Percentiles rank a stretch among this genome's conserved stretches.
phyloP scores from a whole-genome alignment of 164 flowering plant genomes.

The Hamamelis virginiana region DNA sequence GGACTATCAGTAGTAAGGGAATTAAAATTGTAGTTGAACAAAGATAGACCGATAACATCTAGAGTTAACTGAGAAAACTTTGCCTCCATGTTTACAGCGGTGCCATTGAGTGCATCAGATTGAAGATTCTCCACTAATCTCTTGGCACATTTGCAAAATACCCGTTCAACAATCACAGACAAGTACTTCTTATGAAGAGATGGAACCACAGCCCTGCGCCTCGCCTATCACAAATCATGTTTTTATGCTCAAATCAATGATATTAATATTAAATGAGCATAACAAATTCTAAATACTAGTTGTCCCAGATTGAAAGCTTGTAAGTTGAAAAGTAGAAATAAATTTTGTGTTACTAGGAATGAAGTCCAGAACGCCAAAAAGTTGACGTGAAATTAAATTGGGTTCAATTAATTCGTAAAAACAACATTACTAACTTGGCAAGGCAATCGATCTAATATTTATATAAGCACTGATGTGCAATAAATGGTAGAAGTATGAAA shows the following conservation, averaged over 20 bases:
- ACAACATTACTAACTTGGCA: too few species aligned
- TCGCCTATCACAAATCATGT: conserved; percentile 48
- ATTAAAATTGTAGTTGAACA: conserved; percentile 93
- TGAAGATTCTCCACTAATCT: conserved; percentile 76
- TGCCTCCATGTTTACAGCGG: conserved; percentile 87
- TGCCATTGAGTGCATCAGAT: conserved; percentile 51
- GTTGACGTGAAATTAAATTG: too few species aligned
- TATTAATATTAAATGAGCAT: background rate
- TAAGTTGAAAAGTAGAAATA: too few species aligned
- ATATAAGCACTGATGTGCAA: too few species aligned
- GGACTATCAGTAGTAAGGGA: conserved; percentile 77
- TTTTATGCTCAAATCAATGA: background rate
- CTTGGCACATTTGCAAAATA: conserved; percentile 82
- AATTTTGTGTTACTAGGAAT: too few species aligned
- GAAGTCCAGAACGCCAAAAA: too few species aligned
- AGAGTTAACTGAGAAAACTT: conserved; percentile 84
- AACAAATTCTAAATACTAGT: background rate
- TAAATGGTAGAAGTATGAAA: too few species aligned
- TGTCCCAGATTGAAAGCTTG: too few species aligned
- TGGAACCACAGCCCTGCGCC: conserved; percentile 95
- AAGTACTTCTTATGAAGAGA: conserved; percentile 92
- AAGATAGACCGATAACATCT: conserved; percentile 87
- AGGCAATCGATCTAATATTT: too few species aligned
- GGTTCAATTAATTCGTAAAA: too few species aligned
- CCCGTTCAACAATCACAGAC: conserved; percentile 83